Conservation (phyloP, 192 early-diverging fungal genomes). For the Dissophora ornata region DNA sequence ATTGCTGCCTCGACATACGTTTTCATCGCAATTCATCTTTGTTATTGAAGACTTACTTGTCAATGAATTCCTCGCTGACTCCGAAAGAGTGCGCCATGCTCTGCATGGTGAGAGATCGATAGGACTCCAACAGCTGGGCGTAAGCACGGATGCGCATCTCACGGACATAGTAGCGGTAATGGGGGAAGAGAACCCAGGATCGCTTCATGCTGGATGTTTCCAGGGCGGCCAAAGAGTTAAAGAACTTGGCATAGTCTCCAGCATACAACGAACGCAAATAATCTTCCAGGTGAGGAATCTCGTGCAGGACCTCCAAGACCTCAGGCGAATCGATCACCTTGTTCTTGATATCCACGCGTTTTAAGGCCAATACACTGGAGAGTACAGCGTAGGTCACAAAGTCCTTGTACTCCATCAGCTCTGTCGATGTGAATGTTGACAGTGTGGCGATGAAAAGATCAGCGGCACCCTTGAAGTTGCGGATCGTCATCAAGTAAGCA, state of each 20-base stretch:
- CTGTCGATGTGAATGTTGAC: constrained; percentile 95
- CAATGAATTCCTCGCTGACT: constrained; percentile 94
- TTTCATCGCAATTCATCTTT: neutral
- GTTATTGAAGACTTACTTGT: constrained; percentile 68
- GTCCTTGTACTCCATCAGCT: constrained; percentile 97
- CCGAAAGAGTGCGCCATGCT: constrained; percentile 98
- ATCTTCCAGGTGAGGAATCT: constrained; percentile 88
- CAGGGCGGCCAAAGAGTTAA: constrained; percentile 84
- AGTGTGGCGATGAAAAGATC: constrained; percentile 93
- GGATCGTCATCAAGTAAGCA: constrained; percentile 90
- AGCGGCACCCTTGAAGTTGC: constrained; percentile 95
- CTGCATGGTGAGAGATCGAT: constrained; percentile 92
- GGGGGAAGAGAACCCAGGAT: constrained; percentile 86
- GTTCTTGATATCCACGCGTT: constrained; percentile 93
- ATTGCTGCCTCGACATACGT: neutral
- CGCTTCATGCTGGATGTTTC: constrained; percentile 78
- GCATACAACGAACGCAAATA: constrained; percentile 90
- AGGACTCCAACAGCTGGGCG: constrained; percentile 95
- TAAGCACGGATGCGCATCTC: constrained; percentile 99
- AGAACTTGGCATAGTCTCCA: constrained; percentile 95
- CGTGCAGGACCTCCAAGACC: constrained; percentile 92
- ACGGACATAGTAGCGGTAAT: constrained; percentile 93
- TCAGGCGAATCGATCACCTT: constrained; percentile 97
- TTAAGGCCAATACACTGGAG: constrained; percentile 86
- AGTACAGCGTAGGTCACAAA: constrained; percentile 96